Base-by-base conservation (phyloP, 2,329 filamentous ascomycete genomes). In the Fusarium sp. region DNA sequence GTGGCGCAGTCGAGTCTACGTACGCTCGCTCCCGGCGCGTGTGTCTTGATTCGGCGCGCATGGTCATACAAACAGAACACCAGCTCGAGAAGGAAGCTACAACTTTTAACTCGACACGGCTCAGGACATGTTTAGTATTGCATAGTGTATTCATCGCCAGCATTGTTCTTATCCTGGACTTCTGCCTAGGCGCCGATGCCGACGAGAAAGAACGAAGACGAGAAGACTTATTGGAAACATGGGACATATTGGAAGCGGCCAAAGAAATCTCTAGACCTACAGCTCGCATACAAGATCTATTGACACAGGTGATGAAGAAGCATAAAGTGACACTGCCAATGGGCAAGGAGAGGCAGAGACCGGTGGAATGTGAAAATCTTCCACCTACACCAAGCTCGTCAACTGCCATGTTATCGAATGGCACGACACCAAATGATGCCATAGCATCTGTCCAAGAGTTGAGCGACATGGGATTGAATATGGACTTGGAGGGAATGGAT, bases 401-500 rank as follows among this genome's bases (percentile, higher is more conserved):
- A 9, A 59, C 51, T 26, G 62, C 47, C n/a, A 61, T 62, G 22
- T 55, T 62, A n/a, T 75, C 72, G n/a, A 48, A 70, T 12, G 68
- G 50, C 15, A 59, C 65, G 20, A 61, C 62, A 17, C 75, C 66
- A 2, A 45, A 65, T 26, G 73, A 75, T 13, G 45, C 45, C 6
- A 66, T 72, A 12, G 55, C 65, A 30, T 64, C 73, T 20, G 73
- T 73, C 20, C 70, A 80, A 11, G 79, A 80, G 32, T 76, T 78
- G 74, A 75, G 76, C 14, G 72, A 74, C 42, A 60, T 81, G 2
- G 79, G 79, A 32, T 75, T 76, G 1, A 75, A 77, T 24, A 79
- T 80, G 76, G 77, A 81, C n/a, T 55, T 83, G 28, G 79, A 82
- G 48, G 75, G 75, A 11, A 80, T 83, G 69, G 81, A 83, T 52